These are phyloP conservation scores for Malus hybrid DNA, from an alignment of 331 rosid species.

Conservation along the genomic window DNA sequence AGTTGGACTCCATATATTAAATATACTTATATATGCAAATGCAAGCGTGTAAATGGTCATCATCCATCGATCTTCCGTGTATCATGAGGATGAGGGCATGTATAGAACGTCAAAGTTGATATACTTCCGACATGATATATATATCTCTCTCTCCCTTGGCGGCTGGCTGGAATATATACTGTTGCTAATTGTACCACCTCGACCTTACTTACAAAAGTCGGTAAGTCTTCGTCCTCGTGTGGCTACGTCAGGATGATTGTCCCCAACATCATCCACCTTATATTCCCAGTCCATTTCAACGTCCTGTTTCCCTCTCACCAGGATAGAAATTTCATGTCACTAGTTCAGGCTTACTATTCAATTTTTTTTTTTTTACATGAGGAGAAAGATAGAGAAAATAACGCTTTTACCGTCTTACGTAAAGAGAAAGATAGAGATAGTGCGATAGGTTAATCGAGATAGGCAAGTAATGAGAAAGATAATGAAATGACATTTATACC, in stretches of 20 bases:
- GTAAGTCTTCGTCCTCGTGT: constrained; percentile 4
- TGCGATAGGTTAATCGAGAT: no score
- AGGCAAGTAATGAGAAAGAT: no score
- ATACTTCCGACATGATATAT: constrained; percentile 7
- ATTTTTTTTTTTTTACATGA: no score
- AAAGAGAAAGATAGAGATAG: no score
- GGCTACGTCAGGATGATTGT: constrained; percentile 12
- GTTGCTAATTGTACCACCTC: neutral
- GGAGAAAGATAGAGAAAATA: no score
- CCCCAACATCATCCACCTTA: neutral
- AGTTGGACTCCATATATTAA: neutral
- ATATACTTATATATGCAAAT: neutral
- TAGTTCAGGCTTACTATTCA: no score
- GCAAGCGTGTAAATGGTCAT: constrained; percentile 14
- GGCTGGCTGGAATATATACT: neutral
- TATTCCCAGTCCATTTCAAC: neutral
- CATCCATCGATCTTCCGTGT: neutral
- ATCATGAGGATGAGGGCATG: constrained; percentile 1
- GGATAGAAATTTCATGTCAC: neutral
- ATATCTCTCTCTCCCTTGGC: neutral
- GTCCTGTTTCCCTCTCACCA: neutral
- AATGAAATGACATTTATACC: no score
- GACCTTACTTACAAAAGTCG: neutral
- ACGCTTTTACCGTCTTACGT: no score
- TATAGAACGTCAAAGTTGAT: neutral